These are phyloP conservation scores for Zygotorulaspora chibaensis DNA, from an alignment of 805 yeast species.

Conservation along the genomic window DNA sequence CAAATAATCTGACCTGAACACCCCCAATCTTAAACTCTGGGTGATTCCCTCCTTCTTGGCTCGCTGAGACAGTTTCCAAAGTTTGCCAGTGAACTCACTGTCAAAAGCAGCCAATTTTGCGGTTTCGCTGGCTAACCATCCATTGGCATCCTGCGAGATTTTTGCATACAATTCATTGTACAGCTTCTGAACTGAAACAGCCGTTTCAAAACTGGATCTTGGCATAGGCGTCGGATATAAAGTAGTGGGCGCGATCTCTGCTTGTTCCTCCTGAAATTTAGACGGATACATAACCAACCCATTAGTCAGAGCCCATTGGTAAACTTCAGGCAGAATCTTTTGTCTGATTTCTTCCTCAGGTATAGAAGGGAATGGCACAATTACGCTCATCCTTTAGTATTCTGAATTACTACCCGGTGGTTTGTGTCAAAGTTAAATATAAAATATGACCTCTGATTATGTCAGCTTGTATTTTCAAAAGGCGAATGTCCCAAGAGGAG, in stretches of 20 bases:
- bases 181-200: slow-evolving; percentile 56
- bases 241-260: slow-evolving; percentile 78
- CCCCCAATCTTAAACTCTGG: slow-evolving; percentile 72
- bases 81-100: slow-evolving; percentile 73
- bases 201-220: slow-evolving; percentile 56
- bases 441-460: neutral
- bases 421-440: neutral
- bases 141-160: slow-evolving; percentile 49
- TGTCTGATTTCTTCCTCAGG: slow-evolving; percentile 24
- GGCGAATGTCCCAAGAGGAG: too few relatives aligned
- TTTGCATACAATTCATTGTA: slow-evolving; percentile 74
- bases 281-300: slow-evolving; percentile 83
- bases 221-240: slow-evolving; percentile 90
- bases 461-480: too few relatives aligned
- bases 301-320: slow-evolving; percentile 74
- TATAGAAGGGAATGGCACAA: slow-evolving; percentile 8
- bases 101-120: slow-evolving; percentile 55
- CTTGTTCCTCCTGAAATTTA: slow-evolving; percentile 41
- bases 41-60: slow-evolving; percentile 47
- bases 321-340: slow-evolving; percentile 43
- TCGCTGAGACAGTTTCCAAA: slow-evolving; percentile 55
- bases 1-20: slow-evolving; percentile 90
- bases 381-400: neutral
- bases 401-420: neutral
- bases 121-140: slow-evolving; percentile 61